Evolutionary conservation across 2,329 filamentous ascomycete species (phyloP).

Genomic region (Aspergillus sp.): DNA sequence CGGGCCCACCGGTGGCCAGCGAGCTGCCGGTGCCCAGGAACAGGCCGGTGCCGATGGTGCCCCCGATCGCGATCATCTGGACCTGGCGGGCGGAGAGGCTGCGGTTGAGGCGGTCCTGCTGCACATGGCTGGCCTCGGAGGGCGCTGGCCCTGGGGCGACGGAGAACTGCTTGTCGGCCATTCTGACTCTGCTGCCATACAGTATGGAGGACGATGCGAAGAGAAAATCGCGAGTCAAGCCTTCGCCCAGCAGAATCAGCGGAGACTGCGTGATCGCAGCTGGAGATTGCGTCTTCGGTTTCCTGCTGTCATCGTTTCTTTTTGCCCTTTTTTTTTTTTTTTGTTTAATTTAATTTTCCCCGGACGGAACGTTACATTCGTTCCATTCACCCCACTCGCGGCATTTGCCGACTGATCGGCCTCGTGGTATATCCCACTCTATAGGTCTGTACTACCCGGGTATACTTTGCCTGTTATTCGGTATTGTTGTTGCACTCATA

Average conservation of each 20-base stretch:
- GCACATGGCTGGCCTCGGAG: neutral
- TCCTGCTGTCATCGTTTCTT: neutral
- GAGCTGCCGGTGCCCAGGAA: slow-evolving; percentile 64
- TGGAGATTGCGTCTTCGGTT: neutral
- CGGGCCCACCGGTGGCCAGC: slow-evolving; percentile 60
- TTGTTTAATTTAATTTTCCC: neutral
- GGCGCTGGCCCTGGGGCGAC: neutral
- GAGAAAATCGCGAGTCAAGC: neutral
- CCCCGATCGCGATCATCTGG: slow-evolving; percentile 63
- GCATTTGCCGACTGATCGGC: no score
- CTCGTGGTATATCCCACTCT: no score
- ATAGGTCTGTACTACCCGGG: no score
- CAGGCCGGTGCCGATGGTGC: slow-evolving; percentile 54
- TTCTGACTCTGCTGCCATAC: neutral
- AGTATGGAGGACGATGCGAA: neutral
- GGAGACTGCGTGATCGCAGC: neutral
- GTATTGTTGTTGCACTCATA: no score
- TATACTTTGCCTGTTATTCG: no score
- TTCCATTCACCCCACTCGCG: neutral
- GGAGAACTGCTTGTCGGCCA: neutral
- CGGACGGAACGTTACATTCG: neutral
- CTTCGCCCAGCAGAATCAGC: no score
- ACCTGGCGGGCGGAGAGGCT: slow-evolving; percentile 62
- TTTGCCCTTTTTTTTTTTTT: neutral
- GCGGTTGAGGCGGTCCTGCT: slow-evolving; percentile 51